A percentile compares a stretch with the other conserved stretches of the same genome.
Evolutionary conservation across 805 yeast genomes (phyloP).

Genomic region (Barnettozyma salicaria): DNA sequence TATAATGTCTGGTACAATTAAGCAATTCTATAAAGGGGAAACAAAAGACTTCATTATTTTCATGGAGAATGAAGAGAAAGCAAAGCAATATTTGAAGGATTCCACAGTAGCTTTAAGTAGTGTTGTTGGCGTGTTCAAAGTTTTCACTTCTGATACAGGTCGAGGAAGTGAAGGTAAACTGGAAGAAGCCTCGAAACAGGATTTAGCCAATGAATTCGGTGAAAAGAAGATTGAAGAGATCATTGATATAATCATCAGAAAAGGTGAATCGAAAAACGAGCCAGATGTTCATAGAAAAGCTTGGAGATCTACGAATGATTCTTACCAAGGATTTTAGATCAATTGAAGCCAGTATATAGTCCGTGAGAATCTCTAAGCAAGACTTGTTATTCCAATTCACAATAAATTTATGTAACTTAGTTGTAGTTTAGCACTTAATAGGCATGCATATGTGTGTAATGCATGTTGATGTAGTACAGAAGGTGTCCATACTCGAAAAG

Average conservation of each 20-base stretch:
- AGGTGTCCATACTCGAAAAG: too few relatives aligned
- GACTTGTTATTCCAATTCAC: too few relatives aligned
- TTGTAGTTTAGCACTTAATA: too few relatives aligned
- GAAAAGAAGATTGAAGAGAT: slow-evolving; percentile 44
- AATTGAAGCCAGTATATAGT: too few relatives aligned
- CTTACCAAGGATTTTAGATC: too few relatives aligned
- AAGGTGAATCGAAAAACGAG: slow-evolving; percentile 49
- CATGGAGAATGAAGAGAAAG: slow-evolving; percentile 46
- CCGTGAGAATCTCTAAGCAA: too few relatives aligned
- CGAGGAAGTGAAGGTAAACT: slow-evolving; percentile 66
- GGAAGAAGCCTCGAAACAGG: slow-evolving; percentile 64
- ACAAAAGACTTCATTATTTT: slow-evolving; percentile 61
- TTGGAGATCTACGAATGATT: slow-evolving; percentile 41
- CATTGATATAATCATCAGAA: slow-evolving; percentile 49
- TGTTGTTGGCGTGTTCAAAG: slow-evolving; percentile 56
- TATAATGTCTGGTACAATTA: slow-evolving; percentile 19
- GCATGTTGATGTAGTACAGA: too few relatives aligned
- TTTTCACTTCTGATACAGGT: slow-evolving; percentile 56
- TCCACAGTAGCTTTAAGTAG: slow-evolving; percentile 52
- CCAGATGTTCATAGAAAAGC: slow-evolving; percentile 25
- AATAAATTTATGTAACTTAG: too few relatives aligned
- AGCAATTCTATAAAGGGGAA: slow-evolving; percentile 60
- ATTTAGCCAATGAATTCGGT: slow-evolving; percentile 66
- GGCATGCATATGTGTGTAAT: too few relatives aligned
- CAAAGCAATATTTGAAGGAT: slow-evolving; percentile 42